Base-by-base conservation (phyloP, 2,329 filamentous ascomycete genomes). In the Fusarium praegraminearum region DNA sequence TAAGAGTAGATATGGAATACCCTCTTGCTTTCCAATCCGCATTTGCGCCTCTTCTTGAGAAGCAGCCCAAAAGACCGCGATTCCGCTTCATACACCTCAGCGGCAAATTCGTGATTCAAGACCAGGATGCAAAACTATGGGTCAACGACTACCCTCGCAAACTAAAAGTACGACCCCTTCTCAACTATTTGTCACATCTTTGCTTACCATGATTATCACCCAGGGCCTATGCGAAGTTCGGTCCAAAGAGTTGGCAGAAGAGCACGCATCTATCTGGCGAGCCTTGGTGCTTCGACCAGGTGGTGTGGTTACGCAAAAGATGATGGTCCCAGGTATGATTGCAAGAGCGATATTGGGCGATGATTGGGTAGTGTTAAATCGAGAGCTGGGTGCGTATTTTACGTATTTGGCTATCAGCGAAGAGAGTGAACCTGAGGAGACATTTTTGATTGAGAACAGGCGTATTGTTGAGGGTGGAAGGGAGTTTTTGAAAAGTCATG, bases 11-110 rank as follows among this genome's bases (percentile, higher is more conserved):
- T 24, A 50, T 73, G 51, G 66, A 75, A 2, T 74, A 74, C 12
- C 72, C 72, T 2, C 43, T 65, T 33, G 64, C 67, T 0, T 75
- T 74, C 13, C 49, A 72, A 18, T 28, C 38, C 7, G 50, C 57
- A 0, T 71, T 73, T 20, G 58, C 41, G 0, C 35, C 18, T 3
- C 56, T 72, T 7, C 30, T 75, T 0, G 41, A 69, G 16, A 46
- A 59, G 5, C 60, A 55, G 0, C 52, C 51, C 0, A 43, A 15
- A 2, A 32, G 57, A 10, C 15, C 62, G 1, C 69, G 13, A 3
- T 79, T 80, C 28, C 70, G 72, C 40, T 78, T 73, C 35, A 68
- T 80, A 4, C 77, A 77, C 38, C 61, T 80, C 7, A 79, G 78
- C 40, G 78, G 79, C 3, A 77, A 73, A 16, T 78, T 77, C 32